Percentiles rank a stretch among this genome's conserved stretches.
These are phyloP conservation scores for Paracamarosporium sp. DNA, from an alignment of 2,329 filamentous ascomycete genomes.

Conservation along the genomic window DNA sequence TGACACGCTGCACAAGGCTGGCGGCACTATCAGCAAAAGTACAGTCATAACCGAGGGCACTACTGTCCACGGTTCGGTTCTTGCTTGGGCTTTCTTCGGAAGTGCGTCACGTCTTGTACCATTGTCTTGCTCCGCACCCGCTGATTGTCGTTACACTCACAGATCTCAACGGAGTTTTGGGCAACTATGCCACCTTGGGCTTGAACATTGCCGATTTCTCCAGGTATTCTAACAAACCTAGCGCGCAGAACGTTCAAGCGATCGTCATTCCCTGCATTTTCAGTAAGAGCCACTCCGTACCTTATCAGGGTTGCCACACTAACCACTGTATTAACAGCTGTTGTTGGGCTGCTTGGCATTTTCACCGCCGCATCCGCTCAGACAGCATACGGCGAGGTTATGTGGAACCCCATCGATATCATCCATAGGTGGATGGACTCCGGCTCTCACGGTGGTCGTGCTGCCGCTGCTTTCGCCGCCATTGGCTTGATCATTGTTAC, in stretches of 20 bases:
- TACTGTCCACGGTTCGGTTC: conserved; percentile 27
- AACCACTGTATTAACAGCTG: conserved; percentile 5
- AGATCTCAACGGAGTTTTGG: conserved; percentile 32
- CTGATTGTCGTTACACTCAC: background rate
- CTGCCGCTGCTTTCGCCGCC: conserved; percentile 33
- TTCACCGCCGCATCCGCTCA: conserved; percentile 46
- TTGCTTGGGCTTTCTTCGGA: conserved; percentile 32
- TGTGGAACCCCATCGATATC: conserved; percentile 45
- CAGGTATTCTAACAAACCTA: conserved; percentile 45
- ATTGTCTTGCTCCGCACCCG: background rate
- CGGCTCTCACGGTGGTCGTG: conserved; percentile 38
- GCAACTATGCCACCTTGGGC: conserved; percentile 35
- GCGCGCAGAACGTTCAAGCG: conserved; percentile 44
- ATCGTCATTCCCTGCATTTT: conserved; percentile 41
- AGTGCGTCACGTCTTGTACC: background rate
- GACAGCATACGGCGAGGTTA: conserved; percentile 30
- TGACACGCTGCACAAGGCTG: conserved; percentile 26
- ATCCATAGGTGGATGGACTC: conserved; percentile 47
- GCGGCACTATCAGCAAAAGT: conserved; percentile 35
- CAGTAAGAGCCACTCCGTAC: background rate
- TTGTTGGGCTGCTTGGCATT: conserved; percentile 47
- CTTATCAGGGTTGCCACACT: background rate
- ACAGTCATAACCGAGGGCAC: conserved; percentile 36
- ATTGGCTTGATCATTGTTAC: conserved; percentile 31
- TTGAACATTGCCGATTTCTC: conserved; percentile 50